Percentiles rank a stretch among this genome's conserved stretches.
Evolutionary conservation across 768 basidiomycete genomes (phyloP).

Genomic region (Kwoniella sp.): DNA sequence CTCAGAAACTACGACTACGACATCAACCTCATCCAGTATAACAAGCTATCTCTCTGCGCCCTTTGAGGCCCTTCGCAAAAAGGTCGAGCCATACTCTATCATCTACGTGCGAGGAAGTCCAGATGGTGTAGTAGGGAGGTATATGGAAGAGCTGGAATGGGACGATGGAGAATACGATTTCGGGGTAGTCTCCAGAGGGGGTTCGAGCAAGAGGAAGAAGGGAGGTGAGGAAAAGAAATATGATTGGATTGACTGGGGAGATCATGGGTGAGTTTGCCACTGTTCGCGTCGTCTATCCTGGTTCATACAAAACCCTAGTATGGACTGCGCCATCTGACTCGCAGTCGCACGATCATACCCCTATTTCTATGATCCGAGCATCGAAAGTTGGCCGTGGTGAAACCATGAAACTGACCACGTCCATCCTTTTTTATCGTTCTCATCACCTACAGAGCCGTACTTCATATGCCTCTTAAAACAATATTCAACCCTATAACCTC

Average conservation of each 20-base stretch:
- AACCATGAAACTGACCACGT: background rate
- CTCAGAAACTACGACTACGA: background rate
- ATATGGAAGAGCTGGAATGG: conserved; percentile 49
- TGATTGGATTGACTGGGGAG: conserved; percentile 41
- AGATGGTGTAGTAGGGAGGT: conserved; percentile 46
- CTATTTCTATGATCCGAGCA: no score
- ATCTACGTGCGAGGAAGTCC: conserved; percentile 41
- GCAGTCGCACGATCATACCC: no score
- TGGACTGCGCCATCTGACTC: background rate
- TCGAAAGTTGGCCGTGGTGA: background rate
- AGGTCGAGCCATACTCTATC: conserved; percentile 38
- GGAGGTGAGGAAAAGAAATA: conserved; percentile 19
- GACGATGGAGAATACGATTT: conserved; percentile 49
- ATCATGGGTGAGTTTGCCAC: conserved; percentile 40
- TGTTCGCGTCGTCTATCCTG: no score
- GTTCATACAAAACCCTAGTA: no score
- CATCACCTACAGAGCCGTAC: conserved; percentile 23
- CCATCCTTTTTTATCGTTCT: background rate
- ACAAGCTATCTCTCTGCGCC: conserved; percentile 17
- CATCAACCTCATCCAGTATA: background rate
- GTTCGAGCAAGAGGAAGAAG: conserved; percentile 15
- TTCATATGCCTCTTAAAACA: conserved; percentile 41
- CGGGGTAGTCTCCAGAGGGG: conserved; percentile 26
- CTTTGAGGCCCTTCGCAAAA: conserved; percentile 30
- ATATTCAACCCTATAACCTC: conserved; percentile 40